Evolutionary conservation across 495 filamentous ascomycete genomes (phyloP).

Genomic region (Friedmanniomyces simplex): DNA sequence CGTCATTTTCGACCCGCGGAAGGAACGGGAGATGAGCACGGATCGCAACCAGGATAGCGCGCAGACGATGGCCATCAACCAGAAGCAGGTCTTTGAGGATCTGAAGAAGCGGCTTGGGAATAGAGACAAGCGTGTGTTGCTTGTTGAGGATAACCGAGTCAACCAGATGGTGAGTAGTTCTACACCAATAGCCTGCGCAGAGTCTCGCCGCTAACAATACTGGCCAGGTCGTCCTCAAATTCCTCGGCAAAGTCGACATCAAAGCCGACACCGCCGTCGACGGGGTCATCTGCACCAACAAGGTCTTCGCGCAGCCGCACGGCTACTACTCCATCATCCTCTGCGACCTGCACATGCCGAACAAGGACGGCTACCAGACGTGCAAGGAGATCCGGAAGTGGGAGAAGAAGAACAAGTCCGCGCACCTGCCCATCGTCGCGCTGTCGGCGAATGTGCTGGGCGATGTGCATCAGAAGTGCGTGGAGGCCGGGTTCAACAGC

Average conservation of each 20-base stretch:
- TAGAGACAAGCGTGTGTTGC: slow-evolving; percentile 69
- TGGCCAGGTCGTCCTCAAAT: slow-evolving; percentile 62
- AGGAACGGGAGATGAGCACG: slow-evolving; percentile 73
- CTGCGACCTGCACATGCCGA: slow-evolving; percentile 96
- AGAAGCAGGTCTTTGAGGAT: slow-evolving; percentile 78
- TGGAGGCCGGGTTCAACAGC: slow-evolving; percentile 80
- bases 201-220: background rate
- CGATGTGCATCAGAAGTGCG: slow-evolving; percentile 81
- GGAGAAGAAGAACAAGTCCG: slow-evolving; percentile 56
- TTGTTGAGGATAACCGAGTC: slow-evolving; percentile 86
- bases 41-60: slow-evolving; percentile 85
- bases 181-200: background rate
- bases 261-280: slow-evolving; percentile 51
- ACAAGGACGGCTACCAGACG: slow-evolving; percentile 92
- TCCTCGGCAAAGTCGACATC: slow-evolving; percentile 58
- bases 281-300: slow-evolving; percentile 61
- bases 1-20: slow-evolving; percentile 77
- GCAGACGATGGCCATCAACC: slow-evolving; percentile 70
- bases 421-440: slow-evolving; percentile 74
- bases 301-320: slow-evolving; percentile 48
- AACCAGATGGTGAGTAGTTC: slow-evolving; percentile 62
- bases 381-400: slow-evolving; percentile 80
- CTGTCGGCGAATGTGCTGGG: slow-evolving; percentile 92
- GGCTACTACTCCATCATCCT: slow-evolving; percentile 59
- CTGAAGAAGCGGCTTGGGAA: slow-evolving; percentile 74